Evolutionary conservation across 257 asterid genomes (phyloP), one percentile per base, ranked within the genome.

Genomic region (Dorcoceras hygrometricum): DNA sequence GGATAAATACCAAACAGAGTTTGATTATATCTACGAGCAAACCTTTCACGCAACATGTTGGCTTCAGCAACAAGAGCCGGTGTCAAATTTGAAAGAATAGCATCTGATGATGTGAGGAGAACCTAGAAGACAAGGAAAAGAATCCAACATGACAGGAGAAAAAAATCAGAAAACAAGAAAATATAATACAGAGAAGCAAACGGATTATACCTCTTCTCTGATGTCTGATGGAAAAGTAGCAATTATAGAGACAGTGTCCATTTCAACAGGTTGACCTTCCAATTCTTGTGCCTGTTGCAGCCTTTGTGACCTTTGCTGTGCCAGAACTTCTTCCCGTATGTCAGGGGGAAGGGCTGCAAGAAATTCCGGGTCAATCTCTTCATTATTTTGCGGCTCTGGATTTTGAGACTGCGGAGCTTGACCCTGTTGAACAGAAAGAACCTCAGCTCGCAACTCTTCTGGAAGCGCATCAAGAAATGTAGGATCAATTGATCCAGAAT

Each of bases 1-100:
- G 96, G 98, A 76, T 92, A 78, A 75, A 84, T 75, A 24, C 98
- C 98, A 78, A 89, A 86, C 51, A 92, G 84, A 53, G 89, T 74
- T 65, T 94, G 91, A 73, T 89, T 92, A 61, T 92, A 92, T 73
- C 96, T 83, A 22, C 89, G 90, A 9, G 98, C 98, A 84, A 91
- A 92, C 85, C 98, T 83, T 81, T 92, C 98, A 0, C 98, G 95
- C 70, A 92, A 76, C 95, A 92, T 86, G 73, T 89, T 87, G 27
- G 98, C 98, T 75, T 92, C 98, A 58, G 95, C 98, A 77, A 92
- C 95, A 66, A 92, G 96, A 55, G 98, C 96, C 73, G 98, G 98
- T 8, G 98, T 92, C 75, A 92, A 72, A 74, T 89, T 92, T 32
- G 96, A 87, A 80, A 92, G 98, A 77, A 92, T 82, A 58, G 96